A percentile compares a stretch with the other conserved stretches of the same genome.
Conservation (phyloP, 2,329 filamentous ascomycete species). For the Diplodia mutila region DNA sequence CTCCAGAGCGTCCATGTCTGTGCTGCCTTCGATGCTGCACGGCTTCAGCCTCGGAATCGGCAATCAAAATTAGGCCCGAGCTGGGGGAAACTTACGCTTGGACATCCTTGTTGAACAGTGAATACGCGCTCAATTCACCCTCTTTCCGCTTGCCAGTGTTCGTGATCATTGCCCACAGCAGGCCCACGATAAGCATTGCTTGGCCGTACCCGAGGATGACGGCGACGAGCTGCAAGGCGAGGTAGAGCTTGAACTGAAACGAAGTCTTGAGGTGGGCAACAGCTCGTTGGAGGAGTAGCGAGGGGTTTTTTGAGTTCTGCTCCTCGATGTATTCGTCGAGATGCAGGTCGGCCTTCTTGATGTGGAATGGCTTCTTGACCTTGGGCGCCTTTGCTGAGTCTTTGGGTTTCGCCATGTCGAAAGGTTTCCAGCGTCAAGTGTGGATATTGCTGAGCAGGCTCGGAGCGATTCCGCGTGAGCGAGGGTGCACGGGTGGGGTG, state of each 20-base stretch:
- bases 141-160: slow-evolving; percentile 37
- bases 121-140: slow-evolving; percentile 39
- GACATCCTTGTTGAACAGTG: slow-evolving; percentile 36
- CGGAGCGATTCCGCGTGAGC: no score
- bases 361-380: slow-evolving; percentile 38
- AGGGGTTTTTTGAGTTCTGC: slow-evolving; percentile 31
- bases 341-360: slow-evolving; percentile 37
- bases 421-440: not conserved
- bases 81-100: slow-evolving; percentile 31
- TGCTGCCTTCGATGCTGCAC: slow-evolving; percentile 25
- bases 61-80: slow-evolving; percentile 19
- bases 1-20: slow-evolving; percentile 26
- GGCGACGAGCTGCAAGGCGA: slow-evolving; percentile 34
- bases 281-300: slow-evolving; percentile 32
- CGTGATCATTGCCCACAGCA: slow-evolving; percentile 40
- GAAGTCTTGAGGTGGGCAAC: slow-evolving; percentile 31
- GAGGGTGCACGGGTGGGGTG: not conserved
- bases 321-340: slow-evolving; percentile 39
- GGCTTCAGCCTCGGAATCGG: slow-evolving; percentile 14
- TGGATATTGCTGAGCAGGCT: not conserved
- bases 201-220: slow-evolving; percentile 34
- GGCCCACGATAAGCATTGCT: slow-evolving; percentile 36
- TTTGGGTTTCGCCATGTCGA: slow-evolving; percentile 15
- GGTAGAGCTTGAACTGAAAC: slow-evolving; percentile 36
- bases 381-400: slow-evolving; percentile 24